Conservation (phyloP, 2,329 filamentous ascomycete genomes). For the Colletotrichum falcatum region DNA sequence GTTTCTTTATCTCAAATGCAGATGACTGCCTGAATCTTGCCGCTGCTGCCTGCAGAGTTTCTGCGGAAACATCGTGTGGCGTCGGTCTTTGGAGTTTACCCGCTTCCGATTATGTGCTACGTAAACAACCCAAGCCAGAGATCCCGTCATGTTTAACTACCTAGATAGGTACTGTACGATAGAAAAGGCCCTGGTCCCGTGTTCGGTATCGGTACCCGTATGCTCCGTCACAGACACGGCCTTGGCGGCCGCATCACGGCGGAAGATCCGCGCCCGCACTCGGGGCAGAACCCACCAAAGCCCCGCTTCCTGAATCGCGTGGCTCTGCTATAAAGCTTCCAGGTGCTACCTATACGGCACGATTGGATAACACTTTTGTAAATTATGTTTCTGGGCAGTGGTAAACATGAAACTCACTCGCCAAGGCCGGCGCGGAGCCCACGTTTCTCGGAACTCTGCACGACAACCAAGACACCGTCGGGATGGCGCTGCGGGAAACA, state of each 20-base stretch:
- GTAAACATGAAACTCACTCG: not conserved
- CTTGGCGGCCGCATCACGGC: not conserved
- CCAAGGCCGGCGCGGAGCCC: conserved; percentile 11
- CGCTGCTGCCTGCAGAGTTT: conserved; percentile 30
- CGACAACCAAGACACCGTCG: not conserved
- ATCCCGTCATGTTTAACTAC: not conserved
- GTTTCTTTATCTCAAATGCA: not conserved
- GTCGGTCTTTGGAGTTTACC: conserved; percentile 26
- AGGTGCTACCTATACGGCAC: not conserved
- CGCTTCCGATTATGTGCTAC: conserved; percentile 24
- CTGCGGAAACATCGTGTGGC: conserved; percentile 8
- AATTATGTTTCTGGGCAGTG: not conserved
- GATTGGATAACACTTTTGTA: not conserved
- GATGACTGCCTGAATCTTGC: conserved; percentile 22
- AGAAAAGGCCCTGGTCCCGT: not conserved
- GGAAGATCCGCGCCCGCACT: not conserved
- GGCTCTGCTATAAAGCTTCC: not conserved
- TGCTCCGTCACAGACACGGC: not conserved
- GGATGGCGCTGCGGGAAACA: not conserved
- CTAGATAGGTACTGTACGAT: too few species aligned
- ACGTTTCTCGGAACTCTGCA: conserved; percentile 4
- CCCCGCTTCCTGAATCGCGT: not conserved
- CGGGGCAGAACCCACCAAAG: not conserved
- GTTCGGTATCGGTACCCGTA: conserved; percentile 17
- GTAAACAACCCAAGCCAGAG: not conserved